Evolutionary conservation across 192 early-diverging fungal genomes (phyloP).

Genomic region (Martensiomyces pterosporus): DNA sequence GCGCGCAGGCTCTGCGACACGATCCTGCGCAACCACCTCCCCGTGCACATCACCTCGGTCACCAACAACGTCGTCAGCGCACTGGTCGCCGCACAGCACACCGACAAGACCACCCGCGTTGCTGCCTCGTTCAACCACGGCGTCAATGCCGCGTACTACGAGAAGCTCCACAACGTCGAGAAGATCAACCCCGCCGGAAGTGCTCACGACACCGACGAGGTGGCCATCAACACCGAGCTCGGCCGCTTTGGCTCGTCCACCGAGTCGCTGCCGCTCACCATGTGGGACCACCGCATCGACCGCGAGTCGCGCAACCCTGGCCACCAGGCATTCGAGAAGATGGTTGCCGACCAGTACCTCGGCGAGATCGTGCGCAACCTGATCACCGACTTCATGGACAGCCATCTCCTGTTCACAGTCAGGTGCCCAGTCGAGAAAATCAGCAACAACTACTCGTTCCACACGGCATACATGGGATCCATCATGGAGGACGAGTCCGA

Average conservation of each 20-base stretch:
- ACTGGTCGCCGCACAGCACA: conserved; percentile 76
- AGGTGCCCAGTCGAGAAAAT: conserved; percentile 47
- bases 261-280: conserved; percentile 67
- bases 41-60: conserved; percentile 75
- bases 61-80: conserved; percentile 94
- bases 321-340: conserved; percentile 81
- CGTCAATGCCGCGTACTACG: conserved; percentile 89
- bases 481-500: conserved; percentile 65
- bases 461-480: conserved; percentile 66
- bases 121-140: conserved; percentile 90
- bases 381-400: conserved; percentile 76
- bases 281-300: conserved; percentile 79
- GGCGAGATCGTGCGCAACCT: conserved; percentile 84
- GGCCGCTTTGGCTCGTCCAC: conserved; percentile 74
- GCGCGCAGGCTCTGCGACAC: conserved; percentile 70
- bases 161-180: conserved; percentile 64
- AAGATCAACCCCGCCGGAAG: conserved; percentile 46
- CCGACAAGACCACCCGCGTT: conserved; percentile 63
- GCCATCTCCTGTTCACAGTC: conserved; percentile 66
- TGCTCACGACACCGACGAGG: conserved; percentile 47
- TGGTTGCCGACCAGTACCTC: conserved; percentile 88
- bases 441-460: conserved; percentile 64
- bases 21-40: conserved; percentile 61
- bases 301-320: conserved; percentile 71
- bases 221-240: conserved; percentile 94